A percentile compares a stretch with the other conserved stretches of the same genome.
Evolutionary conservation across 2,329 filamentous ascomycete genomes (phyloP).

Genomic region (Microcera coccophila): DNA sequence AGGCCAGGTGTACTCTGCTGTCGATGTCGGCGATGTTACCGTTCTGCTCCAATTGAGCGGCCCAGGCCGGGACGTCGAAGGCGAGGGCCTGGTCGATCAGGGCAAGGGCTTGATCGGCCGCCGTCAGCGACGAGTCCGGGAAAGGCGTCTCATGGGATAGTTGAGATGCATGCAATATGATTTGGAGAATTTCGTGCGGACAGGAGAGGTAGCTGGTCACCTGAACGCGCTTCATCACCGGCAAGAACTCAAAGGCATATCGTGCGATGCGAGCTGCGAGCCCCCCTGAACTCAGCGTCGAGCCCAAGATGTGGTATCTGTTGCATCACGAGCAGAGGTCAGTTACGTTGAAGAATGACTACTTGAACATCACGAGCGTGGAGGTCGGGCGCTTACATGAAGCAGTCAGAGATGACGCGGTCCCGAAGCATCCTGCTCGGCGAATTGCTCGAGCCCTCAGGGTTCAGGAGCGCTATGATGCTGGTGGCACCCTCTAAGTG

Average conservation of each 20-base stretch:
- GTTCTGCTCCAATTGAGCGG: conserved; percentile 34
- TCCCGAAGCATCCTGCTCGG: conserved; percentile 39
- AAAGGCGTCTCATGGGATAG: conserved; percentile 37
- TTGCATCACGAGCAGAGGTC: background rate
- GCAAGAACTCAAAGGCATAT: conserved; percentile 37
- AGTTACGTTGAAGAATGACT: conserved; percentile 10
- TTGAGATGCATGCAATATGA: conserved; percentile 43
- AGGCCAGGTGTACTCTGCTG: conserved; percentile 42
- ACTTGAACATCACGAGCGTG: background rate
- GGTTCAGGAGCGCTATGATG: conserved; percentile 37
- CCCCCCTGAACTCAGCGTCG: conserved; percentile 35
- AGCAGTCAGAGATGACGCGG: conserved; percentile 46
- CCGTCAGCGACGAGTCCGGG: conserved; percentile 29
- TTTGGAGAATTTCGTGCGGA: conserved; percentile 41
- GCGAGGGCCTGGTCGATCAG: conserved; percentile 40
- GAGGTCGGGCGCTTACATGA: conserved; percentile 36
- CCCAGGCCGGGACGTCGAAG: conserved; percentile 44
- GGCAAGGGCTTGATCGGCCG: conserved; percentile 35
- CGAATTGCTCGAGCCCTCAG: conserved; percentile 24
- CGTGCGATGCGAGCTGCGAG: conserved; percentile 38
- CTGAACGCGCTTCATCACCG: conserved; percentile 40
- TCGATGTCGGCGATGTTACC: conserved; percentile 38
- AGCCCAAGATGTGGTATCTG: conserved; percentile 39
- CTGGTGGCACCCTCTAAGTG: conserved; percentile 45
- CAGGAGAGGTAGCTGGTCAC: conserved; percentile 42